A percentile compares a stretch with the other conserved stretches of the same genome.
Evolutionary conservation across 306 rosid genomes (phyloP).

Genomic region (Vigna unguiculata): DNA sequence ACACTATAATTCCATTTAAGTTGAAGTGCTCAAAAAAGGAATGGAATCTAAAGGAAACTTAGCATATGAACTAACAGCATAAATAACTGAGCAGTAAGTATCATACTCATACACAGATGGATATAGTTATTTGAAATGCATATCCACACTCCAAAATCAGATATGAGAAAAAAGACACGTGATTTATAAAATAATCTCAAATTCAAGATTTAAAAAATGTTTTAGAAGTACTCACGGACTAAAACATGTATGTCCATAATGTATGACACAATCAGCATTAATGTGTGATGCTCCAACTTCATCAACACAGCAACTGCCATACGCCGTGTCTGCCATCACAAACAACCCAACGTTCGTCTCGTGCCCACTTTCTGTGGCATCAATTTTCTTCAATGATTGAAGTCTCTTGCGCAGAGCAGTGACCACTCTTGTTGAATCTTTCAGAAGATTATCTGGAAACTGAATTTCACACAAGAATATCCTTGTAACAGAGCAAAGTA

Average conservation of each 20-base stretch:
- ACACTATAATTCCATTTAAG: not conserved
- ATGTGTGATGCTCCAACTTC: conserved; percentile 91
- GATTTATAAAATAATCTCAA: not conserved
- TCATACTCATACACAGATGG: conserved; percentile 18
- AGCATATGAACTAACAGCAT: conserved; percentile 1
- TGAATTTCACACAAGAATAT: conserved; percentile 40
- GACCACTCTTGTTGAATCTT: conserved; percentile 75
- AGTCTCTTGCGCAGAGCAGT: conserved; percentile 61
- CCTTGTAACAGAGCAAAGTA: conserved; percentile 1
- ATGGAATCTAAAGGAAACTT: conserved; percentile 22
- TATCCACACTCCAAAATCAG: conserved; percentile 17
- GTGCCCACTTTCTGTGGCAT: conserved; percentile 32
- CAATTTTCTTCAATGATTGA: conserved; percentile 44
- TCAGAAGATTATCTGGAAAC: conserved; percentile 88
- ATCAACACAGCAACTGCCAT: conserved; percentile 93
- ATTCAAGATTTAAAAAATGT: not conserved
- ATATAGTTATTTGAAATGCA: not conserved
- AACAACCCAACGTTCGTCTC: conserved; percentile 57
- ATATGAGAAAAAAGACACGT: conserved; percentile 12
- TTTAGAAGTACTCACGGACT: conserved; percentile 72
- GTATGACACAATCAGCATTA: conserved; percentile 78
- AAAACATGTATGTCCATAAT: conserved; percentile 92
- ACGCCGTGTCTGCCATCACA: conserved; percentile 91
- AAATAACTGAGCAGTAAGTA: not conserved
- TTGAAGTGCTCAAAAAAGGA: not conserved